Percentiles rank a stretch among this genome's conserved stretches.
Conservation (phyloP, 257 asterid genomes). For the Jacaranda mimosifolia region DNA sequence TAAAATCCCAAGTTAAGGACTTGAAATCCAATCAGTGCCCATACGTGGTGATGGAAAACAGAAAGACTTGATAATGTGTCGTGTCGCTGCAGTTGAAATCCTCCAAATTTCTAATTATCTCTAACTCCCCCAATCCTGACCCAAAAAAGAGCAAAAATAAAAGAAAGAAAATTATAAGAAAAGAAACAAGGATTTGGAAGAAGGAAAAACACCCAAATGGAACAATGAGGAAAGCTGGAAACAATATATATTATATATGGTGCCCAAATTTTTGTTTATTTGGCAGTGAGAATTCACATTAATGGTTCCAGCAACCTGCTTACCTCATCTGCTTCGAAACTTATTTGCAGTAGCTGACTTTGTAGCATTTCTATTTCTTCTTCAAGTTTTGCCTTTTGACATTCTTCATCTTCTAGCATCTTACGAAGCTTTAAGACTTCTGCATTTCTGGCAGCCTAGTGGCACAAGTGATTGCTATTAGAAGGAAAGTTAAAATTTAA, state of each 20-base stretch:
- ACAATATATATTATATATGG: background rate
- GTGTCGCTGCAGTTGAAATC: no score
- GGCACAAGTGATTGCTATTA: constrained; percentile 32
- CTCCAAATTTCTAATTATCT: no score
- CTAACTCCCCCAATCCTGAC: no score
- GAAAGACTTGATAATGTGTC: no score
- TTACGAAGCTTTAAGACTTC: constrained; percentile 71
- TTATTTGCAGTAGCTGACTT: constrained; percentile 70
- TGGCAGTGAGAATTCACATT: background rate
- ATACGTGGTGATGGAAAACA: no score
- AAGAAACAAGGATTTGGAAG: no score
- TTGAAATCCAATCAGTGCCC: no score
- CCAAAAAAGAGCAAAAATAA: no score
- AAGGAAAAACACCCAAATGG: no score
- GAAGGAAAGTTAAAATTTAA: constrained; percentile 31
- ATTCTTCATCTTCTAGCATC: constrained; percentile 73
- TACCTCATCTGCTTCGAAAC: constrained; percentile 91
- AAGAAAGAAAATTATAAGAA: no score
- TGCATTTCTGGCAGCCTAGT: constrained; percentile 66
- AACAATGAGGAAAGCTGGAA: constrained; percentile 8
- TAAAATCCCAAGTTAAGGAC: no score
- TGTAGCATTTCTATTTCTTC: constrained; percentile 71
- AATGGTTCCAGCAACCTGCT: constrained; percentile 21
- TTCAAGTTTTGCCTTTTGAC: constrained; percentile 66
- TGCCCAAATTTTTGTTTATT: background rate